Evolutionary conservation across 164 flowering plant genomes (phyloP).

Genomic region (Paratinospora sagittata): DNA sequence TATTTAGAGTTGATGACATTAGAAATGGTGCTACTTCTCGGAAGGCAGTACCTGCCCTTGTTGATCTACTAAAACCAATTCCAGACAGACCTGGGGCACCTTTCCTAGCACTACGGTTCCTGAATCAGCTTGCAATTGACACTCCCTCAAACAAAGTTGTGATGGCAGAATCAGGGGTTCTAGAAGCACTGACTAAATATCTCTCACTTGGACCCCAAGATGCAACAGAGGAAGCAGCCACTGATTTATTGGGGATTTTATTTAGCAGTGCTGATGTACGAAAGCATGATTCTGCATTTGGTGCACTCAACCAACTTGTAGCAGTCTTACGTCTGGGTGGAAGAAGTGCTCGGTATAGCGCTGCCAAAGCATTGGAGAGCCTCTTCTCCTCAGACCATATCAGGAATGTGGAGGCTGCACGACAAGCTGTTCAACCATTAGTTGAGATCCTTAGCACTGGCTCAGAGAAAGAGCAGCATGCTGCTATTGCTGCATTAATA

Average conservation of each 20-base stretch:
- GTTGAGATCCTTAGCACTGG: conserved; percentile 96
- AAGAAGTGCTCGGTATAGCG: conserved; percentile 87
- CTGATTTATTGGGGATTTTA: conserved; percentile 79
- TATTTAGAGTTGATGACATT: conserved; percentile 97
- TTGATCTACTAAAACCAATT: conserved; percentile 91
- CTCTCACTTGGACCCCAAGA: conserved; percentile 97
- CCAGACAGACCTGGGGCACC: conserved; percentile 99
- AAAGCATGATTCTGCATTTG: conserved; percentile 82
- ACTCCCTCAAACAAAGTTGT: conserved; percentile 70
- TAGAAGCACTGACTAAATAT: conserved; percentile 89
- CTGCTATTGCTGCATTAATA: conserved; percentile 18
- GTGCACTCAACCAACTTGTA: conserved; percentile 89
- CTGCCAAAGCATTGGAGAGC: conserved; percentile 92
- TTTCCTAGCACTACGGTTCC: conserved; percentile 77
- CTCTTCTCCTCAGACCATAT: conserved; percentile 88
- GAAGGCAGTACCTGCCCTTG: conserved; percentile 89
- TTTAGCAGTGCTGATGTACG: conserved; percentile 86
- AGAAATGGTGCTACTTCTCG: conserved; percentile 93
- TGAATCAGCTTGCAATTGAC: conserved; percentile 88
- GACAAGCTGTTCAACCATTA: conserved; percentile 94
- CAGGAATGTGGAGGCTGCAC: conserved; percentile 74
- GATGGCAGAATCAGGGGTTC: conserved; percentile 95
- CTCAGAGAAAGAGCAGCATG: conserved; percentile 74
- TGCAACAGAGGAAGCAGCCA: conserved; percentile 95
- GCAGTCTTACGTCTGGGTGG: conserved; percentile 95